Evolutionary conservation across 2,329 filamentous ascomycete genomes (phyloP).

Genomic region (Diaporthe sp.): DNA sequence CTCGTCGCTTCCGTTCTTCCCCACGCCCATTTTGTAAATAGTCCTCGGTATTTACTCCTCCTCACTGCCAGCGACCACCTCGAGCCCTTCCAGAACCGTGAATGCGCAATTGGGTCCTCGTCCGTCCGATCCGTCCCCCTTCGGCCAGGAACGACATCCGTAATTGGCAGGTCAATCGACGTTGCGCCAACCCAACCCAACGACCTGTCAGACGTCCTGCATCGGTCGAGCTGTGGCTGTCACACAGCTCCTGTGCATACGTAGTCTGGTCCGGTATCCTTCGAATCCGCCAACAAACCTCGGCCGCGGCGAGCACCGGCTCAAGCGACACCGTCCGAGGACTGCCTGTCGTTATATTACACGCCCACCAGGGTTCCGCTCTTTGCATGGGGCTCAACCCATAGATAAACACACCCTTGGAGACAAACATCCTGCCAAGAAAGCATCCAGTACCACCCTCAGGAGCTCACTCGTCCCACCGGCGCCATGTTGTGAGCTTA

Average conservation of each 20-base stretch:
- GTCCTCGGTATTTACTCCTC: not conserved
- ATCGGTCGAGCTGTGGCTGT: constrained; percentile 19
- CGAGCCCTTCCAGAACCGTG: not conserved
- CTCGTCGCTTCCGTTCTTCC: not conserved
- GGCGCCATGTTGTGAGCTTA: constrained; percentile 41
- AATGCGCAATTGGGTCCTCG: not conserved
- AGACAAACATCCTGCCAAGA: constrained; percentile 32
- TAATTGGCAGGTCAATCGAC: constrained; percentile 28
- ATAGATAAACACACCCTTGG: constrained; percentile 26
- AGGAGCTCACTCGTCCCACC: constrained; percentile 21
- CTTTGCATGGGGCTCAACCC: constrained; percentile 33
- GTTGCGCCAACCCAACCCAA: not conserved
- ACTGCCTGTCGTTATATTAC: constrained; percentile 21
- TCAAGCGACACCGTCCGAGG: not conserved
- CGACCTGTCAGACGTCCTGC: constrained; percentile 8
- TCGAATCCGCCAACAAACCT: not conserved
- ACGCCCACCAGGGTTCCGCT: constrained; percentile 21
- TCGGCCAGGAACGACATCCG: constrained; percentile 23
- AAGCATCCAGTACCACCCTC: constrained; percentile 22
- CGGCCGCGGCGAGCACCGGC: not conserved
- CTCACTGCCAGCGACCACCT: not conserved
- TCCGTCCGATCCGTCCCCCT: not conserved
- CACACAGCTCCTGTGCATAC: constrained; percentile 5
- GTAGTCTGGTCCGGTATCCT: not conserved
- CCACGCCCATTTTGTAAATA: not conserved